Evolutionary conservation across 306 rosid species (phyloP).

Genomic region (Potentilla sterilis): DNA sequence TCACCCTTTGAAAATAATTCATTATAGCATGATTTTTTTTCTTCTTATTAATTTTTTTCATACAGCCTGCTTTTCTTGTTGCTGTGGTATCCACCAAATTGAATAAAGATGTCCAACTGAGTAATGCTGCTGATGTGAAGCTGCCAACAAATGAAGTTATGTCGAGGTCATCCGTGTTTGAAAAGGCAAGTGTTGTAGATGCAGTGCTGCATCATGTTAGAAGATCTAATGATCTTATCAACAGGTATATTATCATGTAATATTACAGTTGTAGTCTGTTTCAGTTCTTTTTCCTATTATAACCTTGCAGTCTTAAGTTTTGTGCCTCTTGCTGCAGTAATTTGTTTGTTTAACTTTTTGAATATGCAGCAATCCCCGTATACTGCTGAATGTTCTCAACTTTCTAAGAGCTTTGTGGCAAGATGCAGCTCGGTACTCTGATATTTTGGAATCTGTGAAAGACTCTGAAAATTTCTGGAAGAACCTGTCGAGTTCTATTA

Average conservation of each 20-base stretch:
- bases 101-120: constrained; percentile 35
- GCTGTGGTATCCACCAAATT: constrained; percentile 52
- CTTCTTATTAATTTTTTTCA: constrained; percentile 26
- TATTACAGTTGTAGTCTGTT: constrained; percentile 6
- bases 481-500: constrained; percentile 48
- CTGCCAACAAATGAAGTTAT: constrained; percentile 46
- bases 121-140: constrained; percentile 38
- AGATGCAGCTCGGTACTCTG: constrained; percentile 62
- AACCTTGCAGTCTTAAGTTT: constrained; percentile 11
- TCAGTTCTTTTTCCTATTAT: constrained; percentile 1
- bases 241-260: constrained; percentile 43
- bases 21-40: background rate
- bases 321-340: constrained; percentile 1
- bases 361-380: constrained; percentile 59
- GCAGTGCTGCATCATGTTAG: constrained; percentile 51
- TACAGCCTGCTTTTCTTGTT: constrained; percentile 88
- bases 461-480: constrained; percentile 59
- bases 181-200: constrained; percentile 47
- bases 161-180: constrained; percentile 34
- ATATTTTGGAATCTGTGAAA: constrained; percentile 58
- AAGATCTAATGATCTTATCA: constrained; percentile 44
- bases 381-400: constrained; percentile 68
- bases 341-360: constrained; percentile 19
- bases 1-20: background rate
- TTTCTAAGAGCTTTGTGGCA: constrained; percentile 83